A percentile compares a stretch with the other conserved stretches of the same genome.
Conservation (phyloP, 768 basidiomycete species). For the Tricholoma flavovirens region DNA sequence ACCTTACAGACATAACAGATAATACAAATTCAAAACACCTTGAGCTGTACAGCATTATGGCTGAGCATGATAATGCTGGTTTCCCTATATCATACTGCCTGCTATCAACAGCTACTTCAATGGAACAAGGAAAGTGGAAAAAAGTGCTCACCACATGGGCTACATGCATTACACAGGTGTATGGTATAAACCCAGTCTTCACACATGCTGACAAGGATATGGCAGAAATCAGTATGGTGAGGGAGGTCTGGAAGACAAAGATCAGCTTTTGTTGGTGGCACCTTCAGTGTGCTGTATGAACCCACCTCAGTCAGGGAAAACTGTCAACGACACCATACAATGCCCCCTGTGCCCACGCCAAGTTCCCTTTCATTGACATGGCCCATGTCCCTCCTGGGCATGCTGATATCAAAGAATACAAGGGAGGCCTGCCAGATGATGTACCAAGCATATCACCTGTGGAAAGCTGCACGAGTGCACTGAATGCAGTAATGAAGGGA, state of each 20-base stretch:
- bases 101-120: conserved; percentile 17
- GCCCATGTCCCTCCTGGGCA: conserved; percentile 13
- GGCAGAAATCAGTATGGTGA: conserved; percentile 14
- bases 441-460: background rate
- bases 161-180: conserved; percentile 7
- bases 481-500: background rate
- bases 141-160: conserved; percentile 16
- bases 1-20: conserved; percentile 9
- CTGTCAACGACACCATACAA: conserved; percentile 21
- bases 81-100: conserved; percentile 20
- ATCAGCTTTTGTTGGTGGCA: conserved; percentile 23
- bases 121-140: conserved; percentile 16
- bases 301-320: conserved; percentile 13
- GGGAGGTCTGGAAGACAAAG: conserved; percentile 16
- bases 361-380: conserved; percentile 17
- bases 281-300: conserved; percentile 15
- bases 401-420: conserved; percentile 15
- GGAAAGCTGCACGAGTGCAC: background rate
- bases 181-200: conserved; percentile 11
- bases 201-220: conserved; percentile 17
- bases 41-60: conserved; percentile 21
- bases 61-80: conserved; percentile 21
- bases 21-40: conserved; percentile 22
- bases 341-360: conserved; percentile 8
- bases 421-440: conserved; percentile 23